Evolutionary conservation across 768 basidiomycete genomes (phyloP).

Genomic region (Tylopilus felleus): DNA sequence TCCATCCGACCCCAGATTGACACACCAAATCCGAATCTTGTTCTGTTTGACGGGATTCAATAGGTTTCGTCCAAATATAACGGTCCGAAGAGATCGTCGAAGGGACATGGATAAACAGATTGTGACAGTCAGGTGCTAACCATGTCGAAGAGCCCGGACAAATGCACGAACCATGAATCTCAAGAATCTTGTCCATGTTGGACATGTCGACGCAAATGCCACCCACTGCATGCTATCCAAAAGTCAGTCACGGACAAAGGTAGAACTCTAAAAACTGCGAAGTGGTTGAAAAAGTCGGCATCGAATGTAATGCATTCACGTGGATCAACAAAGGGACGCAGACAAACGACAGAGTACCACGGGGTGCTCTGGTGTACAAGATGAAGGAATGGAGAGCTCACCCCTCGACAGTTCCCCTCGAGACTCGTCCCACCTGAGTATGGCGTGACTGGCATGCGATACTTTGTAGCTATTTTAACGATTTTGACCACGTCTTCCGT

Average conservation of each 20-base stretch:
- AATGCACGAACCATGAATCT: constrained; percentile 56
- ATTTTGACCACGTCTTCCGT: constrained; percentile 83
- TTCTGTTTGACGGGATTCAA: constrained; percentile 35
- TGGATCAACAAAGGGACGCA: neutral
- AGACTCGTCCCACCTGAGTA: constrained; percentile 81
- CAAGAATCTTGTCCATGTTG: constrained; percentile 74
- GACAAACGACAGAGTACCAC: neutral
- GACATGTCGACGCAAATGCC: constrained; percentile 82
- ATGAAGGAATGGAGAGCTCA: constrained; percentile 31
- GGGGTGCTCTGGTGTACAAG: neutral
- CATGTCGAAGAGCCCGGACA: neutral
- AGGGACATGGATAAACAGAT: neutral
- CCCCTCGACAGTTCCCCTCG: constrained; percentile 72
- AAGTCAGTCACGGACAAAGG: neutral
- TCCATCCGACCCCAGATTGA: constrained; percentile 71
- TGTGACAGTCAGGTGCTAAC: neutral
- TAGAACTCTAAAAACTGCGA: neutral
- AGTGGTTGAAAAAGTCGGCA: neutral
- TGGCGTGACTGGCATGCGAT: constrained; percentile 71
- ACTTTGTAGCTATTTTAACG: constrained; percentile 71
- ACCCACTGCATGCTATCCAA: constrained; percentile 32
- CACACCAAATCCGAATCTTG: constrained; percentile 71
- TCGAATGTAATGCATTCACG: neutral
- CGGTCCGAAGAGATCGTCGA: neutral
- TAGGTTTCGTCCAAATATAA: neutral